phyloP scores from a whole-genome alignment of 1,139 yeast species.

The Wickerhamomyces sp. region DNA sequence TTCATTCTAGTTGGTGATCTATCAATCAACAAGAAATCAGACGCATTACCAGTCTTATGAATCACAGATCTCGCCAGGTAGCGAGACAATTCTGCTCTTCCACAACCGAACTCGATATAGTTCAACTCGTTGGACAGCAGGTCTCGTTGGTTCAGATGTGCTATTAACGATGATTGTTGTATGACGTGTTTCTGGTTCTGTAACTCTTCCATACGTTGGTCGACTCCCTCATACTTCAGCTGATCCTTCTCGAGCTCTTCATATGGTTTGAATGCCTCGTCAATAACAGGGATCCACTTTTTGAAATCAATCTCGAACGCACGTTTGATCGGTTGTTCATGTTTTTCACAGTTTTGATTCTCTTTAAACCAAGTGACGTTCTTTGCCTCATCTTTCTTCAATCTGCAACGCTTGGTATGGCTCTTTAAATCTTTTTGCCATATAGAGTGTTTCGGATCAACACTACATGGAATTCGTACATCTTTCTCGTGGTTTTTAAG shows the following conservation, averaged over 20 bases:
- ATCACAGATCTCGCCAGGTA: slow-evolving; percentile 50
- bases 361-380: slow-evolving; percentile 35
- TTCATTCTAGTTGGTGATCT: slow-evolving; percentile 77
- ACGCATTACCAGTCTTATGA: slow-evolving; percentile 16
- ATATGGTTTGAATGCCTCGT: slow-evolving; percentile 20
- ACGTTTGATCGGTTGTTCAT: slow-evolving; percentile 11
- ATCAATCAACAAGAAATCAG: slow-evolving; percentile 64
- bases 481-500: slow-evolving; percentile 25
- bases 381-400: slow-evolving; percentile 28
- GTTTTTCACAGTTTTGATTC: slow-evolving; percentile 21
- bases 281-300: slow-evolving; percentile 32
- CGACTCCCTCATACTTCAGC: slow-evolving; percentile 21
- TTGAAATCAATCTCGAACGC: slow-evolving; percentile 15
- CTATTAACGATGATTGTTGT: slow-evolving; percentile 80
- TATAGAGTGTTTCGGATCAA: slow-evolving; percentile 70
- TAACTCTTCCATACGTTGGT: slow-evolving; percentile 29
- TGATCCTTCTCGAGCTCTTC: slow-evolving; percentile 17
- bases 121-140: slow-evolving; percentile 35
- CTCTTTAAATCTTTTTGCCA: slow-evolving; percentile 51
- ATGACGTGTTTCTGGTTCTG: slow-evolving; percentile 68
- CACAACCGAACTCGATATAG: slow-evolving; percentile 84
- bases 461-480: slow-evolving; percentile 67
- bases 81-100: slow-evolving; percentile 78
- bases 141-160: slow-evolving; percentile 47
- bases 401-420: slow-evolving; percentile 60